Evolutionary conservation across 106 monocot species (phyloP).

Genomic region (Gastrodia elata): DNA sequence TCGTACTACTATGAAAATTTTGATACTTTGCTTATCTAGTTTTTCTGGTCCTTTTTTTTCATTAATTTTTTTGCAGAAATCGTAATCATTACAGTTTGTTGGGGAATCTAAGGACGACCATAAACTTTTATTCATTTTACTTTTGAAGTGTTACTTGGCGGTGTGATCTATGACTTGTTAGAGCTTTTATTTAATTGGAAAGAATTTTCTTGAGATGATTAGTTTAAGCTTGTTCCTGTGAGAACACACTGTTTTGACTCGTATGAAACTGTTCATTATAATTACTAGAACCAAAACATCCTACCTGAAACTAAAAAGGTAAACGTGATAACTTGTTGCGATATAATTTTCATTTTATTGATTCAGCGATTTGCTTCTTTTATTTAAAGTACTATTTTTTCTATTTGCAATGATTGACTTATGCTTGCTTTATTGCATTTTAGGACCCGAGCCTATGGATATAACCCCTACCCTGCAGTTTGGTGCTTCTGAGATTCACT

Average conservation of each 20-base stretch:
- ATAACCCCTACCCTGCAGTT: slow-evolving; percentile 23
- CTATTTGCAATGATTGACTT: not conserved
- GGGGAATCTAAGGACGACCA: not conserved
- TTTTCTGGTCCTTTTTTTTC: not conserved
- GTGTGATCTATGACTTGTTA: not conserved
- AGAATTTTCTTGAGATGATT: not conserved
- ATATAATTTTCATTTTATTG: not conserved
- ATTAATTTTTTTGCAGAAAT: not conserved
- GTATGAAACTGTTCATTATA: not conserved
- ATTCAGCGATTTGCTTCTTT: not conserved
- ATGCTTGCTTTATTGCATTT: not conserved
- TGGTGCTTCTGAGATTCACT: slow-evolving; percentile 43
- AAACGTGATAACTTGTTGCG: not conserved
- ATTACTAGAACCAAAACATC: not conserved
- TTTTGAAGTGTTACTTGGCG: not conserved
- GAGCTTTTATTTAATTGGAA: not conserved
- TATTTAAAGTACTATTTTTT: not conserved
- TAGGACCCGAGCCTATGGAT: slow-evolving; percentile 89
- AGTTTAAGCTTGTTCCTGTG: too few species aligned
- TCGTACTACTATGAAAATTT: too few species aligned
- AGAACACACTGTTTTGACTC: too few species aligned
- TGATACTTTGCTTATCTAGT: too few species aligned
- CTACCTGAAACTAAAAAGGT: not conserved
- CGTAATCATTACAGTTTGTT: not conserved
- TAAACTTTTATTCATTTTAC: not conserved